A percentile compares a stretch with the other conserved stretches of the same genome.
phyloP scores from a whole-genome alignment of 1,284 basidiomycete species.

The Mixia osmundae region DNA sequence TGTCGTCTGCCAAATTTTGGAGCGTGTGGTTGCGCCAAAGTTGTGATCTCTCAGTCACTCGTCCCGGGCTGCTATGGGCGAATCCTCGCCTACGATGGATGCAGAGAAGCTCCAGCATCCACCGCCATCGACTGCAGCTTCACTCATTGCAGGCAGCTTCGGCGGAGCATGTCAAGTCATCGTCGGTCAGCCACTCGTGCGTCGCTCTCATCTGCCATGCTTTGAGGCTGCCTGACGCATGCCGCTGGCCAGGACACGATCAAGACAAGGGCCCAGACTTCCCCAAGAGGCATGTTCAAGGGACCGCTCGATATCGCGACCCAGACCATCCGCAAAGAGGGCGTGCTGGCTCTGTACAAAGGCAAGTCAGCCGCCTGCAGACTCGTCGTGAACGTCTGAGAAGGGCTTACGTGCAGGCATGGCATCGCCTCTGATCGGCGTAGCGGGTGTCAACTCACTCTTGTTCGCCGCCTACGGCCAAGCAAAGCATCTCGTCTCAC shows the following conservation, averaged over 20 bases:
- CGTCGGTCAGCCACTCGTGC: constrained; percentile 22
- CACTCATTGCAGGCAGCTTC: constrained; percentile 45
- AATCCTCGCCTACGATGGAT: too few relatives aligned
- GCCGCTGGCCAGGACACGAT: constrained; percentile 55
- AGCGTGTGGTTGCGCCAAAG: too few relatives aligned
- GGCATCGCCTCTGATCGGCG: constrained; percentile 74
- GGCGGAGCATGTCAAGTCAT: constrained; percentile 51
- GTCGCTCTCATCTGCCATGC: too few relatives aligned
- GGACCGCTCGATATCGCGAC: constrained; percentile 70
- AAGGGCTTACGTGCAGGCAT: constrained; percentile 35
- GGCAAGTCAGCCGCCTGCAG: constrained; percentile 26
- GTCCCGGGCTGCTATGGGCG: too few relatives aligned
- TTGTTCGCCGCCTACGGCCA: constrained; percentile 73
- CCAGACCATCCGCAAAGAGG: constrained; percentile 64
- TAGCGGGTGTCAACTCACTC: constrained; percentile 85
- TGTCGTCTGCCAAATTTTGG: too few relatives aligned
- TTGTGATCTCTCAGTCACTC: too few relatives aligned
- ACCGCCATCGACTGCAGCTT: neutral
- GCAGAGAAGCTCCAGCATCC: neutral
- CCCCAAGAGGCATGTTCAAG: constrained; percentile 35
- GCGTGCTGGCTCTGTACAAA: constrained; percentile 75
- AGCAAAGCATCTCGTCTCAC: constrained; percentile 60
- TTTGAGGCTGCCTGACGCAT: too few relatives aligned
- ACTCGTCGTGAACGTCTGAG: constrained; percentile 1
- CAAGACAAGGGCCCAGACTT: constrained; percentile 35